Percentiles rank a stretch among this genome's conserved stretches.
Evolutionary conservation across 2,329 filamentous ascomycete genomes (phyloP).

Genomic region (Ophiosphaerella korrae): DNA sequence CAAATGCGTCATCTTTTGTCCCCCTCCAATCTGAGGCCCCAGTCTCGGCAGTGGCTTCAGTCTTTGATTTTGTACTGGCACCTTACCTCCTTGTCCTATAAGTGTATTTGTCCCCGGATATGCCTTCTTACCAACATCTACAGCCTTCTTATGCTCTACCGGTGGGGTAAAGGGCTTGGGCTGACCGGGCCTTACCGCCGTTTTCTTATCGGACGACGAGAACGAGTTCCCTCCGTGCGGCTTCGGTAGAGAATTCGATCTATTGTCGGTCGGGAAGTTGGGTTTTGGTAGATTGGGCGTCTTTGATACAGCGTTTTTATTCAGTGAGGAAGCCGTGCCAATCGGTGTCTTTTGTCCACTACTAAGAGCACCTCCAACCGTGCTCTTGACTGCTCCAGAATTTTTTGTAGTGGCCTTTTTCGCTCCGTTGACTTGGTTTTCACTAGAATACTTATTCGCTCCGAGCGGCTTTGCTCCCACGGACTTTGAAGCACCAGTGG

Average conservation of each 20-base stretch:
- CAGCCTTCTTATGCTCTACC: slow-evolving; percentile 13
- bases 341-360: slow-evolving; percentile 16
- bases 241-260: slow-evolving; percentile 17
- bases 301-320: not conserved
- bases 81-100: slow-evolving; percentile 31
- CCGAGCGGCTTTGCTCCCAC: slow-evolving; percentile 26
- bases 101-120: slow-evolving; percentile 41
- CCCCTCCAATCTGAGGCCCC: slow-evolving; percentile 29
- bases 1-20: slow-evolving; percentile 39
- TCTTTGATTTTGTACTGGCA: slow-evolving; percentile 31
- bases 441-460: slow-evolving; percentile 35
- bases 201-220: slow-evolving; percentile 29
- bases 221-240: slow-evolving; percentile 18
- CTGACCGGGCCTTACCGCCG: slow-evolving; percentile 31
- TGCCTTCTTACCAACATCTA: slow-evolving; percentile 17
- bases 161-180: slow-evolving; percentile 35
- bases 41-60: slow-evolving; percentile 33
- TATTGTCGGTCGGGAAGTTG: slow-evolving; percentile 5
- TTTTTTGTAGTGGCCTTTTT: slow-evolving; percentile 28
- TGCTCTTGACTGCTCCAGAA: slow-evolving; percentile 13
- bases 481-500: slow-evolving; percentile 8
- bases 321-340: slow-evolving; percentile 11
- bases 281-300: not conserved
- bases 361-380: slow-evolving; percentile 11
- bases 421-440: slow-evolving; percentile 23